Base-by-base conservation (phyloP, 495 filamentous ascomycete genomes). In the Hyaloscypha variabilis region DNA sequence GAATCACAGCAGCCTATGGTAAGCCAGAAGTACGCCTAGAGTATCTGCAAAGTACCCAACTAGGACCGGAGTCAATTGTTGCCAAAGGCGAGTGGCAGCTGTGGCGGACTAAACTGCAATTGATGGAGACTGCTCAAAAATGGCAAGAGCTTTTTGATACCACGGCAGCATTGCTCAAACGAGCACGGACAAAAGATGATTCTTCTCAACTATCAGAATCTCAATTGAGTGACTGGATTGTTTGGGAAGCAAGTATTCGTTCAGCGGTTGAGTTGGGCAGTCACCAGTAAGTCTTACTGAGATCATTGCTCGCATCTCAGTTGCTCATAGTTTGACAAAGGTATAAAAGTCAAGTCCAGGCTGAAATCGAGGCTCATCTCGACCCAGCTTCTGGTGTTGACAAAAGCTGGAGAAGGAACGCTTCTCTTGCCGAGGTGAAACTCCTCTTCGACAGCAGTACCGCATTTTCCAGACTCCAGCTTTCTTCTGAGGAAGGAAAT, bases 51-150 rank as follows among this genome's bases (percentile, higher is more conserved):
- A 62, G 71, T 58, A 53, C 57, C 30, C 25, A 62, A n/a, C 58
- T 73, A 14, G 71, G 71, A 36, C 65, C 71, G 6, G 71, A 69
- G 13, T 71, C 71, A 24, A 28, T 25, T 1, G 34, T 69, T 21
- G 66, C 71, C 3, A 73, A 73, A 63, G 71, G 69, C 8, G 71
- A 71, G 24, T 73, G 71, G 71, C 50, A 65, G 28, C 34, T 73
- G 11, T 69, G 67, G 66, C 69, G 63, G 54, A 21, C 62, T 3
- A 67, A 58, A 42, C 30, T 73, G 8, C 36, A 58, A 50, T 51
- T 67, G 13, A 46, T 73, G 64, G 53, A 67, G 42, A 23, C 60
- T 14, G 57, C 56, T 29, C 19, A 55, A 29, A 19, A 66, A 57
- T 73, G 71, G 71, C 29, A 69, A 52, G 67, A 71, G 24, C 61